Evolutionary conservation across 2,329 filamentous ascomycete genomes (phyloP).

Genomic region (Trichoderma afroharzianum): DNA sequence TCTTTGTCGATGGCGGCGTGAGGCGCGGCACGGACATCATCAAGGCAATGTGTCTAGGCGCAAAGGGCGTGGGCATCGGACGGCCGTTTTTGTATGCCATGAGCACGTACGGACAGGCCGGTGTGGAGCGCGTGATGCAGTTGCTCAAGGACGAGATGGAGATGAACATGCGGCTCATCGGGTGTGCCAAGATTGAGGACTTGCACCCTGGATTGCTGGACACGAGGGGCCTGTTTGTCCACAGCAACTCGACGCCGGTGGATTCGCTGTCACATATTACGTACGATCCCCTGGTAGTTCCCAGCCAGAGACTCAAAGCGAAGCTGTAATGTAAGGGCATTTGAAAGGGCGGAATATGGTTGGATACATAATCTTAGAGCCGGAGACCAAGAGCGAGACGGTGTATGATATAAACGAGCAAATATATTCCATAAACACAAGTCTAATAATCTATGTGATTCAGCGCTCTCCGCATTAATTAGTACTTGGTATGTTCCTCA

Average conservation of each 20-base stretch:
- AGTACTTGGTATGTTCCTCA: not conserved
- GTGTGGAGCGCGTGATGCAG: slow-evolving; percentile 90
- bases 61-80: slow-evolving; percentile 88
- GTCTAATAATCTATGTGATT: not conserved
- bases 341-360: not conserved
- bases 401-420: slow-evolving; percentile 7
- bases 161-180: slow-evolving; percentile 97
- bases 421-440: not conserved
- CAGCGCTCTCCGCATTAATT: not conserved
- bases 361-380: not conserved
- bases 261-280: slow-evolving; percentile 48
- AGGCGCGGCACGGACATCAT: slow-evolving; percentile 89
- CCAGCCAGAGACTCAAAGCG: slow-evolving; percentile 48
- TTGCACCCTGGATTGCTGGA: slow-evolving; percentile 80
- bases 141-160: slow-evolving; percentile 94
- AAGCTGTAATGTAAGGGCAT: slow-evolving; percentile 42
- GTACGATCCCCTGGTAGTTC: slow-evolving; percentile 53
- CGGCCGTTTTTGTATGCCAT: slow-evolving; percentile 95
- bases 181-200: slow-evolving; percentile 69
- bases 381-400: not conserved
- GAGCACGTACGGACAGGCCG: slow-evolving; percentile 81
- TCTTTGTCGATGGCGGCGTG: slow-evolving; percentile 88
- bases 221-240: slow-evolving; percentile 60
- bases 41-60: slow-evolving; percentile 90
- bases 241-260: slow-evolving; percentile 46